Conservation (phyloP, 345 rosid genomes). For the Dovyalis caffra region DNA sequence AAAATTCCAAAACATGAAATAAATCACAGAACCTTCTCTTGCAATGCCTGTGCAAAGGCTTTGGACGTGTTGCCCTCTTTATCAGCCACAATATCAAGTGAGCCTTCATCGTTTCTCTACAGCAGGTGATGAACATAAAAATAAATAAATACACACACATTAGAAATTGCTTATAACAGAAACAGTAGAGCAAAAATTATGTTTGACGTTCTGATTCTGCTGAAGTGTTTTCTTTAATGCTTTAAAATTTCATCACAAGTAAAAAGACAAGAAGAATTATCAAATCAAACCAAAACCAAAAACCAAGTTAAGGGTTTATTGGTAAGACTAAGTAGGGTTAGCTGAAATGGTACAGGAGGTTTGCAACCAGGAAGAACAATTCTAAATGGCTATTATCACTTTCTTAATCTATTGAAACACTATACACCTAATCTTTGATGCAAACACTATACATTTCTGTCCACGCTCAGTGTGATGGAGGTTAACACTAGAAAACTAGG, state of each 20-base stretch:
- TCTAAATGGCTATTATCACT: neutral
- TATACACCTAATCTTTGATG: neutral
- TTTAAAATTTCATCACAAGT: neutral
- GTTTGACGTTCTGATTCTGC: neutral
- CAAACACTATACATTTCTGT: neutral
- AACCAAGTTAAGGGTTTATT: neutral
- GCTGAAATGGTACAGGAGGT: neutral
- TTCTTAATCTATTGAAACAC: neutral
- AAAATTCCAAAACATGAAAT: conserved; percentile 4
- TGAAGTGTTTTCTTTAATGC: neutral
- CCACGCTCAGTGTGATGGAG: neutral
- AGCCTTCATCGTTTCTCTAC: conserved; percentile 43
- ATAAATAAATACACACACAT: neutral
- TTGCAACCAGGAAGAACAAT: neutral
- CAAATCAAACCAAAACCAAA: neutral
- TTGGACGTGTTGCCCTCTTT: conserved; percentile 44
- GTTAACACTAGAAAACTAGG: neutral
- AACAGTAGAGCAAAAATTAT: neutral
- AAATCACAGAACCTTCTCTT: conserved; percentile 67
- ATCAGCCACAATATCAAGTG: conserved; percentile 19
- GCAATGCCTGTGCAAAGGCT: conserved; percentile 72
- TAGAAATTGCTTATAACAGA: neutral
- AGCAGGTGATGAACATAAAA: conserved; percentile 16
- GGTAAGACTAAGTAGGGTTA: neutral
- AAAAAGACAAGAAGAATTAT: neutral